These are phyloP conservation scores for Citrullus colocynthis DNA, from an alignment of 306 rosid genomes.

Conservation along the genomic window DNA sequence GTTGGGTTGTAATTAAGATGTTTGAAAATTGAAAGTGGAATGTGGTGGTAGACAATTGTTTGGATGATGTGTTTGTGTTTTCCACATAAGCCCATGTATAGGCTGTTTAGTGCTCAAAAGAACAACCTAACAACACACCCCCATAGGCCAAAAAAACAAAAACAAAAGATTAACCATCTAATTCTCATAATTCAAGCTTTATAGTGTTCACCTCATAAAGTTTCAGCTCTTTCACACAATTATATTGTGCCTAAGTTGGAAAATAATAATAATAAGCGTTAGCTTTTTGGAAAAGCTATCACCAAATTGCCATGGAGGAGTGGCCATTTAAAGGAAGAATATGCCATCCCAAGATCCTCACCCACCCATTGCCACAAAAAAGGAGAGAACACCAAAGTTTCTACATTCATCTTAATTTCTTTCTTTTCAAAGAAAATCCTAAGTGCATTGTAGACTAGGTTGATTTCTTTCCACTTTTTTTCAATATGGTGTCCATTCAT, in stretches of 20 bases:
- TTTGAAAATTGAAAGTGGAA: not conserved
- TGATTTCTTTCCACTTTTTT: not conserved
- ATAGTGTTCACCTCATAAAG: not conserved
- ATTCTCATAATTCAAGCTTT: not conserved
- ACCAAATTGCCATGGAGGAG: not conserved
- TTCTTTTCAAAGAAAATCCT: not conserved
- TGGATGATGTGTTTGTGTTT: slow-evolving; percentile 27
- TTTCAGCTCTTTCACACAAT: not conserved
- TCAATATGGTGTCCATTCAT: not conserved
- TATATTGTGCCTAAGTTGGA: not conserved
- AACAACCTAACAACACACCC: not conserved
- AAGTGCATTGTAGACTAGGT: not conserved
- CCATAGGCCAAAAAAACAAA: no score
- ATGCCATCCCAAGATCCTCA: not conserved
- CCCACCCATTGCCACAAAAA: not conserved
- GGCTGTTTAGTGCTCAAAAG: slow-evolving; percentile 28
- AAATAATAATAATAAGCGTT: not conserved
- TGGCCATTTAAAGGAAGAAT: slow-evolving; percentile 7
- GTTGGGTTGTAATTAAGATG: not conserved
- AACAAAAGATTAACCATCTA: no score
- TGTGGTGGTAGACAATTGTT: slow-evolving; percentile 24
- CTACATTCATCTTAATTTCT: not conserved
- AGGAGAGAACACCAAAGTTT: not conserved
- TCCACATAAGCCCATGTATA: slow-evolving; percentile 39
- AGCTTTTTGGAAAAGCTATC: not conserved